Conservation (phyloP, 306 rosid genomes). For the Fragaria ananassa region DNA sequence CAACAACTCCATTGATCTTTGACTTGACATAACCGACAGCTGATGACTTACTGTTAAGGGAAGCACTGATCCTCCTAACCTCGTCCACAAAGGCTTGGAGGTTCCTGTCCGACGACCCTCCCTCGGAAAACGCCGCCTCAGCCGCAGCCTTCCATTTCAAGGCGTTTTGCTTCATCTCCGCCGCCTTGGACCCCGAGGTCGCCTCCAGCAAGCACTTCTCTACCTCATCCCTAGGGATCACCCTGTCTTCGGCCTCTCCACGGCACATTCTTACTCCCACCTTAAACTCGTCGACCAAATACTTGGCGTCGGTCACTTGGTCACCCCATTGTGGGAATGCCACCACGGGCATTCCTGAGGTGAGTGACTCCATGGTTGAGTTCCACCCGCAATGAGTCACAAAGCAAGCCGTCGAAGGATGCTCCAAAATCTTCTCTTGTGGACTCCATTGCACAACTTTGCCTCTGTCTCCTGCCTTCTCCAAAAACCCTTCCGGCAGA, state of each 20-base stretch:
- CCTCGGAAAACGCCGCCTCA: slow-evolving; percentile 30
- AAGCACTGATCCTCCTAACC: slow-evolving; percentile 17
- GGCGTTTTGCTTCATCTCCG: slow-evolving; percentile 31
- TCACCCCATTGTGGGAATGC: slow-evolving; percentile 86
- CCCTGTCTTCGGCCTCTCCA: slow-evolving; percentile 26
- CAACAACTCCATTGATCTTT: background rate
- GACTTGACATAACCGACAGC: background rate
- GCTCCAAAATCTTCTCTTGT: slow-evolving; percentile 56
- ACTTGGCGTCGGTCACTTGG: slow-evolving; percentile 66
- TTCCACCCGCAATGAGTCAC: slow-evolving; percentile 81
- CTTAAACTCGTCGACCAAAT: slow-evolving; percentile 45
- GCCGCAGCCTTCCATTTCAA: slow-evolving; percentile 36
- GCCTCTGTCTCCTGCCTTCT: slow-evolving; percentile 38
- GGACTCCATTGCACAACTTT: slow-evolving; percentile 65
- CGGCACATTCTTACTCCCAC: slow-evolving; percentile 39
- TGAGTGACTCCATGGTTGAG: slow-evolving; percentile 56
- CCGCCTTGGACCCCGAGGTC: slow-evolving; percentile 26
- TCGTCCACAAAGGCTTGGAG: slow-evolving; percentile 41
- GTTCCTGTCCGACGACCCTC: slow-evolving; percentile 46
- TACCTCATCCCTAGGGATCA: slow-evolving; percentile 35
- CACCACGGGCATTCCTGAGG: slow-evolving; percentile 55
- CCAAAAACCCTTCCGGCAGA: slow-evolving; percentile 49
- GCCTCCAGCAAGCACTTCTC: slow-evolving; percentile 42
- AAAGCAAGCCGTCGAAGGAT: slow-evolving; percentile 58
- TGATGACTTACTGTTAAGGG: background rate